Evolutionary conservation across 129 eudicot species (phyloP), one percentile per base, ranked within the genome.

Genomic region (Flaveria sonorensis): DNA sequence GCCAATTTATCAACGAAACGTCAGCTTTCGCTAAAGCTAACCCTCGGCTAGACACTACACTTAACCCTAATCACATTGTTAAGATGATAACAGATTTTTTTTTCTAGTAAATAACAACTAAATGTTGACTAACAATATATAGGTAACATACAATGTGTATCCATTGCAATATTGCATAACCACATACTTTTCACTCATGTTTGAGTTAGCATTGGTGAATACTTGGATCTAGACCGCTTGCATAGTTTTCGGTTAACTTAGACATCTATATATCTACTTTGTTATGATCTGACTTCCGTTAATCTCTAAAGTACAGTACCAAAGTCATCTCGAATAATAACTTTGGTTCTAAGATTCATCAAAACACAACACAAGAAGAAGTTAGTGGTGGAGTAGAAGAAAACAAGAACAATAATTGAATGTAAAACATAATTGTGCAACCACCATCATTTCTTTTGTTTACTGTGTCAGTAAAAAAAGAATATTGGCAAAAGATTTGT

Each of bases 401-500:
- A 42, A 80, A 64, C 68, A 64, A 36, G 68, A 62, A 80, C 79
- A 64, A 67, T 45, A 74, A 81, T 81, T 81, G 75, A 81, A 67
- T 81, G 75, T 52, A 10, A 16, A 52, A 79, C 30, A 45, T 45
- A 45, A 73, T 14, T 14, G 10, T 73, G 52, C 82, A 81, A 80
- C 79, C 0, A 73, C 74, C 65, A n/a, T 62, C 3, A 32, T 63
- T 69, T 10, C 14, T 57, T 43, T 18, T 55, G 39, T 56, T 79
- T 70, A 70, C 77, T 78, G 23, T 52, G 83, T 80, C 75, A 80
- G 79, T 80, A n/a, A 73, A 65, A 64, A 45, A 72, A 43, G 75
- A 74, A 81, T 45, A 66, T 67, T 81, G 71, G 40, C 75, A 81
- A 73, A 74, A 81, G 80, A 81, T 81, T 56, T 81, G 80, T 74